Evolutionary conservation across 73 alveolate genomes (phyloP), one percentile per base, ranked within the genome.

Genomic region (Halteria grandinella): DNA sequence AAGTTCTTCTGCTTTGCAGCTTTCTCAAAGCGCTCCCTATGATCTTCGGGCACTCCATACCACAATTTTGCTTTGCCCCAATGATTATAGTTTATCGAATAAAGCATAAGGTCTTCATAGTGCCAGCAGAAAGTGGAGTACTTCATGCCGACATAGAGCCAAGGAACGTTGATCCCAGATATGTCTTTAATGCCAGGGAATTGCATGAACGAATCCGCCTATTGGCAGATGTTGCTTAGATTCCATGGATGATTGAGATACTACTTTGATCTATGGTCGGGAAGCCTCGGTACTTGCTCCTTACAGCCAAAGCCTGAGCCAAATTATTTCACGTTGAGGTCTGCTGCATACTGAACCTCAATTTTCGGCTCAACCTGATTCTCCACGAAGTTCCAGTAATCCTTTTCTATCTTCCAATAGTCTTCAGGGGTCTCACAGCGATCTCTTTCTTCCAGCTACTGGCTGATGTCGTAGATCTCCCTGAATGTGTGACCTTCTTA

Each of bases 61-160:
- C 97, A 87, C 45, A 89, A 83, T 71, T 91, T 91, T 18, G 94
- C 88, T 27, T 87, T 91, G 33, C 97, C 97, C 55, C 75, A 57
- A 63, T 91, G 97, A 79, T 79, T 84, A 53, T 91, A 91, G 86
- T 91, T 91, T 47, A 91, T 57, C 10, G 97, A 88, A 47, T 81
- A 64, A 57, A 91, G 50, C 88, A 72, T 69, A 14, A 91, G 27
- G 63, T 91, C 95, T 36, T 91, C 97, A 27, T 55, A 79, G 62
- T 91, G 97, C 93, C 94, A 91, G 80, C 97, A 91, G 86, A 91
- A 91, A 5, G 89, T 87, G 0, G 97, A 83, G 40, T 40, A 91
- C 34, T 60, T 86, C 93, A 91, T 86, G 29, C 97, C 97, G 12
- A 75, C 24, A 54, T 91, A 91, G 31, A 87, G 62, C 97, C 97